Evolutionary conservation across 2,329 filamentous ascomycete species (phyloP), one percentile per base, ranked within the genome.

Genomic region (Pestalotiopsis sp.): DNA sequence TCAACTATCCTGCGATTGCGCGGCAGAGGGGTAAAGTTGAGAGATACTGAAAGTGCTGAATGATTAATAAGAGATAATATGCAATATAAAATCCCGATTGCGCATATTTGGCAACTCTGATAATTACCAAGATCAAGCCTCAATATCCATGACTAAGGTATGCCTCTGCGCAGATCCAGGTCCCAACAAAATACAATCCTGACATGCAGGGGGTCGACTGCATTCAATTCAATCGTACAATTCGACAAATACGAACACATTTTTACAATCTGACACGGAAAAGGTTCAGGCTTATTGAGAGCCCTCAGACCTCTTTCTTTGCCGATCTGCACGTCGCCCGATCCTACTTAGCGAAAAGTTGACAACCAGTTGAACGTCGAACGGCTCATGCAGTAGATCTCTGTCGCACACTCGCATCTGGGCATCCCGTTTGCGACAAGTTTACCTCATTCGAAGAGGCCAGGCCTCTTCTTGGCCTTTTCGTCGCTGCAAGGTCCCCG

Each of bases 321-420:
- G 23, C 23, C 57, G 57, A 61, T 61, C 57, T 59, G 59, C 59
- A 61, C n/a, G 27, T 61, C 25, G 59, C 59, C 31, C 27, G 17
- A 61, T 61, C 14, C 14, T 61, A 61, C 31, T 36, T 61, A 61
- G 59, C 20, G 27, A 36, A 36, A 14, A 12, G 25, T 31, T 31
- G 27, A 31, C n/a, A 23, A n/a, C 56, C 13, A 45, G 41, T 45
- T 45, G 41, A 4, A 45, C 41, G 13, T 45, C 20, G 17, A 20
- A 9, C 45, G 45, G 45, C 45, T n/a, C 45, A 52, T 52, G 45
- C 45, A 52, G 20, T 17, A n/a, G 45, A 31, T 31, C 27, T 31
- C 27, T 31, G 27, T 31, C 27, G 27, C 27, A 31, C 27, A 31
- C 27, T 31, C 27, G 27, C 27, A 31, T 31, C 27, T 59, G 57